Percentiles rank a stretch among this genome's conserved stretches.
phyloP scores from a whole-genome alignment of 352 stramenopile genomes.

The Blastocystis sp. region DNA sequence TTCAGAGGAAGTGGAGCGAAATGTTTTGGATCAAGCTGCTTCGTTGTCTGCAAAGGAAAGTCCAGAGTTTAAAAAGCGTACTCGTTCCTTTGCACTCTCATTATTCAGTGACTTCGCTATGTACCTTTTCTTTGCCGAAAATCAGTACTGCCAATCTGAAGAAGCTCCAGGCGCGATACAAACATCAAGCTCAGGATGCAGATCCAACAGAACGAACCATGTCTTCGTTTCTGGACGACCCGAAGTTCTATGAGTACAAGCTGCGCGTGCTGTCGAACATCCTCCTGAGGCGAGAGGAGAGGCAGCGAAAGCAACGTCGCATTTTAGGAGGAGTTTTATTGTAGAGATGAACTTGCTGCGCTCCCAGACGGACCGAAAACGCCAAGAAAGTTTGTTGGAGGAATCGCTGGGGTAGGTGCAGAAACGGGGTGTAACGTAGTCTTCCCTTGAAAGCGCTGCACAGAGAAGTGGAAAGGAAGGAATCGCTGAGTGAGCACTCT shows the following conservation, averaged over 20 bases:
- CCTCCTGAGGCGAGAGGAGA: background rate
- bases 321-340: background rate
- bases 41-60: background rate
- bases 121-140: background rate
- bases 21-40: slow-evolving; percentile 26
- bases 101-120: slow-evolving; percentile 7
- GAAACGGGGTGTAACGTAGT: background rate
- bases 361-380: background rate
- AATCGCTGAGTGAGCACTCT: background rate
- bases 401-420: background rate
- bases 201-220: background rate
- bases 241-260: background rate
- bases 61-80: slow-evolving; percentile 2
- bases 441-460: background rate
- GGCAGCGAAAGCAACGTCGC: background rate
- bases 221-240: background rate
- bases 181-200: background rate
- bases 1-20: slow-evolving; percentile 49
- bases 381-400: background rate
- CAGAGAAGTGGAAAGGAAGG: background rate
- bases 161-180: background rate
- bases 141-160: background rate
- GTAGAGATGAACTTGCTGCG: background rate
- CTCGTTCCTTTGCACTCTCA: background rate
- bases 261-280: background rate